Conservation (phyloP, 2,329 filamentous ascomycete species). For the Nemania sp. region DNA sequence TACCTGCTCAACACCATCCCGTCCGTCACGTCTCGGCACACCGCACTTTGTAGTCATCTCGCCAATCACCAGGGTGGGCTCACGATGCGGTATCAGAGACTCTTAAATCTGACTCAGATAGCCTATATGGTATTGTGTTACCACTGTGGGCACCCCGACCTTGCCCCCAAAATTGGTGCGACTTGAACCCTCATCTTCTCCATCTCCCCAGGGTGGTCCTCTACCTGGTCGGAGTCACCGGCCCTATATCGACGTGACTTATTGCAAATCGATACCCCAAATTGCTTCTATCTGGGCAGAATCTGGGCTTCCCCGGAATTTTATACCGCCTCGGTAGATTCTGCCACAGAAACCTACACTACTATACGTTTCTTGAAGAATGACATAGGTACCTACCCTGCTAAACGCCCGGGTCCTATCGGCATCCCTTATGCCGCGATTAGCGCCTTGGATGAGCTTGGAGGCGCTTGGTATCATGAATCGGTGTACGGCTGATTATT, state of each 20-base stretch:
- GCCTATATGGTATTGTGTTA: slow-evolving; percentile 19
- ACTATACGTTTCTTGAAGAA: neutral
- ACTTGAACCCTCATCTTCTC: slow-evolving; percentile 26
- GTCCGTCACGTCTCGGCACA: slow-evolving; percentile 31
- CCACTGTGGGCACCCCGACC: slow-evolving; percentile 5
- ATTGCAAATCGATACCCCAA: slow-evolving; percentile 1
- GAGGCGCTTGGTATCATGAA: neutral
- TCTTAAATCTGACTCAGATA: slow-evolving; percentile 38
- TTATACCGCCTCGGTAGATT: neutral
- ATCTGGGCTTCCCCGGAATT: slow-evolving; percentile 8
- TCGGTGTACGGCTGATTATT: neutral
- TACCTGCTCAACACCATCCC: slow-evolving; percentile 13
- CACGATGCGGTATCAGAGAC: slow-evolving; percentile 9
- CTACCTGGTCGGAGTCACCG: slow-evolving; percentile 25
- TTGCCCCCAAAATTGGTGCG: neutral
- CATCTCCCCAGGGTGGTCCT: slow-evolving; percentile 4
- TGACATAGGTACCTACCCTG: neutral
- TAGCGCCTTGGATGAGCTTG: slow-evolving; percentile 7
- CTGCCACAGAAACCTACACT: neutral
- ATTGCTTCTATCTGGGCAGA: neutral
- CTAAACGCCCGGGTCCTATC: neutral
- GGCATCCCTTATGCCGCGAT: slow-evolving; percentile 6
- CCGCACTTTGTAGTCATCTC: slow-evolving; percentile 34
- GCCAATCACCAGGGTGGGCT: slow-evolving; percentile 28
- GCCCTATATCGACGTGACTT: slow-evolving; percentile 18